Evolutionary conservation across 192 early-diverging fungal genomes (phyloP).

Genomic region (Neocallimastix lanati): DNA sequence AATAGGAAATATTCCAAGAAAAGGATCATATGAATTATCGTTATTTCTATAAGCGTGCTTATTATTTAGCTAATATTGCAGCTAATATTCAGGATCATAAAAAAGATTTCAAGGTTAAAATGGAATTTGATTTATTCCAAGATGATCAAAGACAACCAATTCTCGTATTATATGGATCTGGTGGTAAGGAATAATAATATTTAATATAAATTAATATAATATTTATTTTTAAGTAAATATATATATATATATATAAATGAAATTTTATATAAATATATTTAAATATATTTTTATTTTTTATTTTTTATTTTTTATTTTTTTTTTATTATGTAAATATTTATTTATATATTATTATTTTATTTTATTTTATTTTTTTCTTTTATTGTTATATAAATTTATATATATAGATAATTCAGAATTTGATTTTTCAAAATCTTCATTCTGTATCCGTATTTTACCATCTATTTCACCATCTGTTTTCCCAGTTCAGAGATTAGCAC

Average conservation of each 20-base stretch:
- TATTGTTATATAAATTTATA: no score
- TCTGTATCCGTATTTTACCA: conserved; percentile 64
- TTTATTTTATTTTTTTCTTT: no score
- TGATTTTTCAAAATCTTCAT: conserved; percentile 47
- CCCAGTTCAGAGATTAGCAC: conserved; percentile 48
- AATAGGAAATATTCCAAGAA: conserved; percentile 50
- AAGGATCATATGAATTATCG: conserved; percentile 85
- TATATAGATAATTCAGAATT: conserved; percentile 11
- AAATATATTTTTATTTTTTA: no score
- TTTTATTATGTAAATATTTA: no score
- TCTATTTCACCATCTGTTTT: conserved; percentile 44
- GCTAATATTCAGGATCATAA: conserved; percentile 12
- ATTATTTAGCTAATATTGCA: conserved; percentile 67
- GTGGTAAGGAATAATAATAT: neutral
- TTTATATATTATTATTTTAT: no score
- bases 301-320: no score
- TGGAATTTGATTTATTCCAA: conserved; percentile 23
- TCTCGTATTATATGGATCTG: conserved; percentile 15
- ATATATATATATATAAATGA: no score
- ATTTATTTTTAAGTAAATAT: no score
- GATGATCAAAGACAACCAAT: conserved; percentile 20
- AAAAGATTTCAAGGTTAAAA: conserved; percentile 6
- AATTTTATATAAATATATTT: no score
- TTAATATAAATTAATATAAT: no score
- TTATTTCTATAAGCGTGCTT: conserved; percentile 90